phyloP scores from a whole-genome alignment of 345 rosid species.

The Eucalyptus sp. region DNA sequence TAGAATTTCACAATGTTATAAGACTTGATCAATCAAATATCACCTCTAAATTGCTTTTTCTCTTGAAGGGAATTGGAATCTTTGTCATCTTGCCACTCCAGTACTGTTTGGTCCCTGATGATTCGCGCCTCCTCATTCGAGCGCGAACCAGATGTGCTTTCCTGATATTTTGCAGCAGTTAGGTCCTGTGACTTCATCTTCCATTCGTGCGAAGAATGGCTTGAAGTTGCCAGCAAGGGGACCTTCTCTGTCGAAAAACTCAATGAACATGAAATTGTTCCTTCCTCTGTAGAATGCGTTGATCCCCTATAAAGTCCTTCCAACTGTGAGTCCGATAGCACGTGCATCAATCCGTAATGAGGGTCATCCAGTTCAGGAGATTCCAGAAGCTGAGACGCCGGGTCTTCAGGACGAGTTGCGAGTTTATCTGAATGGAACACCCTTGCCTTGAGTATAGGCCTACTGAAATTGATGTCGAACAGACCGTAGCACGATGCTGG shows the following conservation, averaged over 20 bases:
- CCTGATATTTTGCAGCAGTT: conserved; percentile 5
- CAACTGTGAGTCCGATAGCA: conserved; percentile 45
- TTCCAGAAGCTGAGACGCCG: background rate
- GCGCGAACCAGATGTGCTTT: background rate
- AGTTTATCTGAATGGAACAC: background rate
- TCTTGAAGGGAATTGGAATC: background rate
- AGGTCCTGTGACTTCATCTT: conserved; percentile 17
- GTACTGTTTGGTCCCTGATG: background rate
- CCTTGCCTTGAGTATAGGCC: conserved; percentile 28
- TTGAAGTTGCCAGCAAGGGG: conserved; percentile 22
- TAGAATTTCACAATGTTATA: background rate
- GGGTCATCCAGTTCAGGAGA: background rate
- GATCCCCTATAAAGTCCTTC: conserved; percentile 21
- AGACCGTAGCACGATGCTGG: background rate
- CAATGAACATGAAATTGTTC: conserved; percentile 3
- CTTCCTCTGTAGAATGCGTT: conserved; percentile 3
- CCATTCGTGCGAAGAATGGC: conserved; percentile 3
- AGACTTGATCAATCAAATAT: background rate
- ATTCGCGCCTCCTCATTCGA: background rate
- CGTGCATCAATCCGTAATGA: background rate
- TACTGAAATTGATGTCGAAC: conserved; percentile 4
- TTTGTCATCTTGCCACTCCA: background rate
- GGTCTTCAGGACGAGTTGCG: background rate
- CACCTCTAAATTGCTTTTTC: background rate
- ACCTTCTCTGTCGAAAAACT: conserved; percentile 24